A percentile compares a stretch with the other conserved stretches of the same genome.
phyloP scores from a whole-genome alignment of 73 alveolate genomes.

The Stentor roeselii region DNA sequence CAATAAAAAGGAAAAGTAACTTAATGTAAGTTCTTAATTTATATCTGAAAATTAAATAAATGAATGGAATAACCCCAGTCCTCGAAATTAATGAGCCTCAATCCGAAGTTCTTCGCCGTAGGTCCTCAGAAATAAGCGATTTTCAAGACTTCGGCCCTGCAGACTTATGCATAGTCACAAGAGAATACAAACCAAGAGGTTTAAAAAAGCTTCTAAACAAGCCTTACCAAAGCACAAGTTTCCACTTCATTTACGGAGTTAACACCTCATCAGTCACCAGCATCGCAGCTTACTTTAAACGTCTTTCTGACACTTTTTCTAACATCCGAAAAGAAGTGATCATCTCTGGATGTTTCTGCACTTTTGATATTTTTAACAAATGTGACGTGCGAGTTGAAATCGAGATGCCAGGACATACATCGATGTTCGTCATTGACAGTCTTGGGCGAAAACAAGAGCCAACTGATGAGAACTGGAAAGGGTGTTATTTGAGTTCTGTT shows the following conservation, averaged over 20 bases:
- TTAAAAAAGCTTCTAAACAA: neutral
- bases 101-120: neutral
- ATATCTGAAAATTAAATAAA: too few relatives aligned
- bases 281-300: conserved; percentile 77
- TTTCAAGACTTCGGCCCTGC: neutral
- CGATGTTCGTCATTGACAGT: conserved; percentile 48
- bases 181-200: neutral
- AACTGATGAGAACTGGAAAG: conserved; percentile 62
- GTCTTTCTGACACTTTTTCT: conserved; percentile 51
- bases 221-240: conserved; percentile 21
- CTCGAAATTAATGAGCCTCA: neutral
- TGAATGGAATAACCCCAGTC: neutral
- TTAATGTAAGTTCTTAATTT: too few relatives aligned
- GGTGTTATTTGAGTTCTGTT: conserved; percentile 70
- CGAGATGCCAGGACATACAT: conserved; percentile 77
- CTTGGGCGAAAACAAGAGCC: conserved; percentile 37
- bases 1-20: too few relatives aligned
- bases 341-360: conserved; percentile 72
- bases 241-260: conserved; percentile 85
- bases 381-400: conserved; percentile 83
- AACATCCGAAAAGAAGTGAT: conserved; percentile 39
- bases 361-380: conserved; percentile 72
- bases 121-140: neutral
- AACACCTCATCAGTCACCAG: conserved; percentile 82
- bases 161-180: neutral